Base-by-base conservation (phyloP, 805 yeast species). In the Candida easanensis region DNA sequence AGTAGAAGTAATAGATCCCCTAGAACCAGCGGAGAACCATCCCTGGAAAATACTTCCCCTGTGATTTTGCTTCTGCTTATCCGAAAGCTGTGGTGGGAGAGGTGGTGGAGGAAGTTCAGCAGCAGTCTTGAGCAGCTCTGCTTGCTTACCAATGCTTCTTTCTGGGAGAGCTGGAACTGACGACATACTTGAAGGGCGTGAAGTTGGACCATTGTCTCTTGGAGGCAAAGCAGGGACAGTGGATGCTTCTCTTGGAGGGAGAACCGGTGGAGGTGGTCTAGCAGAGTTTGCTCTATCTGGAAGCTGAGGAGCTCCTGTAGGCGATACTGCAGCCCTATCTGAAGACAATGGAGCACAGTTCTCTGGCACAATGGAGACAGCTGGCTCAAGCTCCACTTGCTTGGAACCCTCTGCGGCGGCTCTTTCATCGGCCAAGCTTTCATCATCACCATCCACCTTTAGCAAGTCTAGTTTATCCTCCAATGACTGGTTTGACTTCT, bases 151-250 rank as follows among this genome's bases (percentile, higher is more conserved):
- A 22, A 33, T 28, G 19, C 34, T 19, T 27, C 46, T 38, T 5
- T 28, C 30, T n/a, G 42, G 41, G 7, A 39, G 22, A 8, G 28
- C 25, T 21, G 34, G 32, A 15, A 22, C 15, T 5, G 37, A 26
- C 8, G 30, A 26, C 8, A 26, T 13, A n/a, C 30, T 26, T 26
- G 36, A 17, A 39, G 50, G 57, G 54, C 63, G 65, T 54, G 39
- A 43, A 49, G 17, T 51, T 14, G 41, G 39, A n/a, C n/a, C 36
- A 11, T 36, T 31, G 18, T 60, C 63, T 39, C 73, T 56, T 31
- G 61, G 57, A 9, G 74, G 75, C 13, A 70, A 48, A 5, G 61
- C 56, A 2, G 72, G 73, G 5, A 56, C 48, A 11, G 36, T 20
- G 4, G 49, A 42, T 32, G 34, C 25, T 18, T 27, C 42, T 17